Evolutionary conservation across 805 yeast species (phyloP).

Genomic region (Lachancea quebecensis): DNA sequence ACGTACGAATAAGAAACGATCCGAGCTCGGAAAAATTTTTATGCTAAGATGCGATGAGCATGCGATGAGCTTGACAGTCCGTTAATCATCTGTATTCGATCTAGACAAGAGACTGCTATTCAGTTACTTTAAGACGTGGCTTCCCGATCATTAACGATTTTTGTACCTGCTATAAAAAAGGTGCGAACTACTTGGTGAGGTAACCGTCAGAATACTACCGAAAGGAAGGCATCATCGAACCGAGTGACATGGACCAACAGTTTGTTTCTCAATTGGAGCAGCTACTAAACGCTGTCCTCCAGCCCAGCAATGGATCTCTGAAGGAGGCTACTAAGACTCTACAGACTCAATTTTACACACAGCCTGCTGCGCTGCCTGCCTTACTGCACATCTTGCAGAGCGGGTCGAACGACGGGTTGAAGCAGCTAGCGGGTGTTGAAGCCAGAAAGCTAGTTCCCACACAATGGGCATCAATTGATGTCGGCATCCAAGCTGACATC

Average conservation of each 20-base stretch:
- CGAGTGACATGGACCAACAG: constrained; percentile 54
- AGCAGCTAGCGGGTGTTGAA: constrained; percentile 95
- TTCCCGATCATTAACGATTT: background rate
- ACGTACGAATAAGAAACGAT: background rate
- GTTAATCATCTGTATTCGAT: background rate
- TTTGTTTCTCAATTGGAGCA: constrained; percentile 66
- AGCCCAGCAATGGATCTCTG: constrained; percentile 75
- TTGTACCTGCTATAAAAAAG: background rate
- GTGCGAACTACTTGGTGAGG: background rate
- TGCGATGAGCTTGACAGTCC: constrained; percentile 18
- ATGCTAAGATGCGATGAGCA: background rate
- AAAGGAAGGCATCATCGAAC: background rate
- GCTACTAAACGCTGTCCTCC: constrained; percentile 68
- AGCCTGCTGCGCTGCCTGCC: constrained; percentile 70
- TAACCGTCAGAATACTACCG: background rate
- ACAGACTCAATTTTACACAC: constrained; percentile 65
- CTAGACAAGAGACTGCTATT: background rate
- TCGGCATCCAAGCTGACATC: constrained; percentile 48
- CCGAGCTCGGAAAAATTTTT: constrained; percentile 7
- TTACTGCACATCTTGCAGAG: constrained; percentile 73
- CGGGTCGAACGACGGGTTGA: constrained; percentile 61
- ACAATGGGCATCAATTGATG: constrained; percentile 54
- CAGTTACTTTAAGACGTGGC: background rate
- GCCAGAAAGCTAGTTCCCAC: constrained; percentile 72
- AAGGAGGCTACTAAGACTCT: constrained; percentile 76